These are phyloP conservation scores for Oleoguttula mirabilis DNA, from an alignment of 495 filamentous ascomycete species.

Conservation along the genomic window DNA sequence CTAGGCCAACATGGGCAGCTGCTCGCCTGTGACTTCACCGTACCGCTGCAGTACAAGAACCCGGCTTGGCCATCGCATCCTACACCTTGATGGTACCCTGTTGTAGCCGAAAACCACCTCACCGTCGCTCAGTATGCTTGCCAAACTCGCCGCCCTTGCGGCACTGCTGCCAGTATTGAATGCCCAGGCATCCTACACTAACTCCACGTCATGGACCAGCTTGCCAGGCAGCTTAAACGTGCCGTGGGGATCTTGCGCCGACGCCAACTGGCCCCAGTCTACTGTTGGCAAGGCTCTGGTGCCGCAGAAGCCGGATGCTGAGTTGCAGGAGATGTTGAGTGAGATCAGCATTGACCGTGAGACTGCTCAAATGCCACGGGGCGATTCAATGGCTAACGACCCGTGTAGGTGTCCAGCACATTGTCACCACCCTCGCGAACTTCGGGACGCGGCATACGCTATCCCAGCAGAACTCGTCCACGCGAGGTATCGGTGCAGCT, in stretches of 20 bases:
- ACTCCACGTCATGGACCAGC: conserved; percentile 2
- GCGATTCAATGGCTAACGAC: background rate
- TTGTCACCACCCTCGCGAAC: conserved; percentile 36
- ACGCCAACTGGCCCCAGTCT: conserved; percentile 24
- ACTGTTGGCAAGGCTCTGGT: conserved; percentile 28
- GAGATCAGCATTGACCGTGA: conserved; percentile 22
- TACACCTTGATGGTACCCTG: no score
- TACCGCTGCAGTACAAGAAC: no score
- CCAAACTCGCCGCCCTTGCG: background rate
- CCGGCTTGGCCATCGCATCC: no score
- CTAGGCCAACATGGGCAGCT: no score
- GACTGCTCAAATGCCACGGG: background rate
- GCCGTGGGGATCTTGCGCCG: conserved; percentile 2
- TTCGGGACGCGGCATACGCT: conserved; percentile 44
- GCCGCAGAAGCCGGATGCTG: conserved; percentile 36
- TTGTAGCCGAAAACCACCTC: no score
- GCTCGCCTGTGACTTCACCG: no score
- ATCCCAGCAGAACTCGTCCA: conserved; percentile 35
- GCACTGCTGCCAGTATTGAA: conserved; percentile 1
- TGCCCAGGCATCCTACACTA: no score
- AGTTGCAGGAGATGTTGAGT: conserved; percentile 33
- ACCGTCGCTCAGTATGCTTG: conserved; percentile 2
- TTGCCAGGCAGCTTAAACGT: conserved; percentile 7
- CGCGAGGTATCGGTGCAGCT: conserved; percentile 42
- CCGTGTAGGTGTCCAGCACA: conserved; percentile 29